Evolutionary conservation across 2,329 filamentous ascomycete species (phyloP).

Genomic region (Scytalidium sp.): DNA sequence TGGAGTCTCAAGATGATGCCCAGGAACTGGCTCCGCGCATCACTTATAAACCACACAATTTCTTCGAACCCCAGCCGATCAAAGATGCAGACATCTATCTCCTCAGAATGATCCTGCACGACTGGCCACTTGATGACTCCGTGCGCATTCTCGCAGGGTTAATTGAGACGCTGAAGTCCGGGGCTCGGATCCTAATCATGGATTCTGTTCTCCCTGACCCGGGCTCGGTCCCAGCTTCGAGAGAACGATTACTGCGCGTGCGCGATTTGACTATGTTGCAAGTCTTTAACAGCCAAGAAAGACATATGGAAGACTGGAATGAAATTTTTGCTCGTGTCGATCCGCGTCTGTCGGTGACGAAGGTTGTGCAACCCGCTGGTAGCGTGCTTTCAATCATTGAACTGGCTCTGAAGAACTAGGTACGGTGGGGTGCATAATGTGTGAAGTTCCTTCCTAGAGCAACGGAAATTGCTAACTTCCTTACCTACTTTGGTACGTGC

Average conservation of each 20-base stretch:
- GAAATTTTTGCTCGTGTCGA: constrained; percentile 23
- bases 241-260: constrained; percentile 24
- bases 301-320: constrained; percentile 31
- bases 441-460: too few species aligned
- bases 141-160: constrained; percentile 33
- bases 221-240: constrained; percentile 17
- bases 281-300: constrained; percentile 31
- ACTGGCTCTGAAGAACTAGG: too few species aligned
- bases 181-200: constrained; percentile 30
- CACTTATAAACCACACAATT: constrained; percentile 19
- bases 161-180: constrained; percentile 37
- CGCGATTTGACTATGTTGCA: constrained; percentile 34
- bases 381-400: constrained; percentile 7
- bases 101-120: constrained; percentile 46
- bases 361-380: constrained; percentile 4
- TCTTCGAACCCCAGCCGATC: constrained; percentile 24
- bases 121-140: constrained; percentile 42
- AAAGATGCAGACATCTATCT: constrained; percentile 39
- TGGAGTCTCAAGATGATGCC: constrained; percentile 4
- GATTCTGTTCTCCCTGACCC: constrained; percentile 29
- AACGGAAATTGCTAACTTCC: too few species aligned
- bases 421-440: too few species aligned
- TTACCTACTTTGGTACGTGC: too few species aligned
- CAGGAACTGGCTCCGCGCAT: constrained; percentile 10
- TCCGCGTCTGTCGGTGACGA: constrained; percentile 17